A percentile compares a stretch with the other conserved stretches of the same genome.
phyloP scores from a whole-genome alignment of 306 rosid species.

The Elaeagnus macrophylla region DNA sequence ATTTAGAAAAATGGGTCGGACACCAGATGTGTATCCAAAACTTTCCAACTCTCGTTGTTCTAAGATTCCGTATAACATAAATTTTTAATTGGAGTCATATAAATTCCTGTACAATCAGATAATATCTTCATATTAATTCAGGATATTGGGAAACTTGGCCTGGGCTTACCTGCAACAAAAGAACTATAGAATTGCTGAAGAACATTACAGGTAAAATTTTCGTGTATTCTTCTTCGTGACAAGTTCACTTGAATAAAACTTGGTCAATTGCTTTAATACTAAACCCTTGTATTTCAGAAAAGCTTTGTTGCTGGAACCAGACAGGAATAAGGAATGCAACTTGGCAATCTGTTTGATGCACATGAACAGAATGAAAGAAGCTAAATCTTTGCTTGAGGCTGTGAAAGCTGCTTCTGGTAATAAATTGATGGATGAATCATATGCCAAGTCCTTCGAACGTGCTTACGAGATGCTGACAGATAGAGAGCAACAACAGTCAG shows the following conservation, averaged over 20 bases:
- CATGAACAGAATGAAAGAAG: constrained; percentile 58
- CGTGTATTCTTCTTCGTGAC: not conserved
- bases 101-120: not conserved
- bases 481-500: constrained; percentile 22
- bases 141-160: constrained; percentile 87
- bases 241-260: not conserved
- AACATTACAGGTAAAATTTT: constrained; percentile 51
- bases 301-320: constrained; percentile 69
- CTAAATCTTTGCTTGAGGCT: constrained; percentile 66
- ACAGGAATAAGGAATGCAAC: constrained; percentile 86
- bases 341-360: constrained; percentile 83
- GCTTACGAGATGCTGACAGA: constrained; percentile 55
- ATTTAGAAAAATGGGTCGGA: too few species aligned
- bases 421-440: constrained; percentile 69
- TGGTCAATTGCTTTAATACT: not conserved
- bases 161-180: constrained; percentile 89
- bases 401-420: constrained; percentile 53
- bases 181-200: constrained; percentile 57
- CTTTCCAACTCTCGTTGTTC: too few species aligned
- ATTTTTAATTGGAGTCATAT: not conserved
- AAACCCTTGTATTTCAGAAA: constrained; percentile 34
- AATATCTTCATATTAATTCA: constrained; percentile 18
- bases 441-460: constrained; percentile 64
- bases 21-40: too few species aligned
- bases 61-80: too few species aligned